Evolutionary conservation across 148 eudicot genomes (phyloP), one percentile per base, ranked within the genome.

Genomic region (Bassia scoparia): DNA sequence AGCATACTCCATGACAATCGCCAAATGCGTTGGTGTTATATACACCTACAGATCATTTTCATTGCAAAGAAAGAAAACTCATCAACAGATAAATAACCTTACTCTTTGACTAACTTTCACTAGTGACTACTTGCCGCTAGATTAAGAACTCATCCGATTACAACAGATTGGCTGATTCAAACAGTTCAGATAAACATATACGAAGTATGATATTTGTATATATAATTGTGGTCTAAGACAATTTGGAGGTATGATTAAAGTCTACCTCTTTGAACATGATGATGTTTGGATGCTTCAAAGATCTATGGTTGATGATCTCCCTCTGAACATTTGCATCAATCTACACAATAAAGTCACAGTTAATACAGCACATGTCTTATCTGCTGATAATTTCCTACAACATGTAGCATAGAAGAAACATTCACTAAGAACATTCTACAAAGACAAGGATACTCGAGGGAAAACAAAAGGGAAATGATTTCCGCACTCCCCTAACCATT

Each of bases 1-100:
- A 66, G 96, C 96, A 63, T 89, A 89, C 79, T 89, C 96, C 96
- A 89, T 89, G 10, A 87, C 96, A 43, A 89, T 89, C 6, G 81
- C 96, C 76, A 89, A 78, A 84, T 89, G 96, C 2, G 91, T 84
- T 23, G 96, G 87, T 58, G 96, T 87, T 60, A 87, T 63, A 67
- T 86, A 73, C 9, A 89, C 91, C 94, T 89, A 61, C 21, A 2
- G 34, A 60, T 2, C 53, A 49, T 17, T 14, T 53, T 54, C 0
- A 2, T 54, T 54, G 12, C 26, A 21, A 8, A 21, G 21, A 24
- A 11, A 24, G 26, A 54, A 68, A 30, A 49, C 21, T 41, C 46
- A 15, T 18, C 15, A 27, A 13, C 20, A 20, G 18, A 69, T 30
- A 4, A 41, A 11, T 8, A 41, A 41, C 46, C 12, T 41, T 41